A percentile compares a stretch with the other conserved stretches of the same genome.
Evolutionary conservation across 2,329 filamentous ascomycete species (phyloP).

Genomic region (Exophiala phaeomuriformis): DNA sequence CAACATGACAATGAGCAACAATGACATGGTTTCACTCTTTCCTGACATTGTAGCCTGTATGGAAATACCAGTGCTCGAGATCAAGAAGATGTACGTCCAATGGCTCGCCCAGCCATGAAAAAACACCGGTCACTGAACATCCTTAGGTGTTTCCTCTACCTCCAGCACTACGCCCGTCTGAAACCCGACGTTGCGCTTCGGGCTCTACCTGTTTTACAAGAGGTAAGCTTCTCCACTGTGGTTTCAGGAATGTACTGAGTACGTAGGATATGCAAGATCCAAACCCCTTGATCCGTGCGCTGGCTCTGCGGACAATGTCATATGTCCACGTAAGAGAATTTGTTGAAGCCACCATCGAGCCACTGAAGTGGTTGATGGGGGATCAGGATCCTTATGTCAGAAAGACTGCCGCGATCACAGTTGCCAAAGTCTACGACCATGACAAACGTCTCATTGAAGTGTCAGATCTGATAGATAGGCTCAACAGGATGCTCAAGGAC

Average conservation of each 20-base stretch:
- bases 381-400: conserved; percentile 92
- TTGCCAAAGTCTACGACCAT: conserved; percentile 96
- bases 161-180: conserved; percentile 94
- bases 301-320: conserved; percentile 89
- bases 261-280: conserved; percentile 80
- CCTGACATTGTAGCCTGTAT: conserved; percentile 94
- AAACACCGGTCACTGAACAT: not conserved
- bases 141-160: conserved; percentile 85
- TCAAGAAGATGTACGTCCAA: conserved; percentile 86
- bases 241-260: not conserved
- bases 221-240: conserved; percentile 45
- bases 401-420: conserved; percentile 92
- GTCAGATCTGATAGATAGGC: conserved; percentile 82
- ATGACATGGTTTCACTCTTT: conserved; percentile 97
- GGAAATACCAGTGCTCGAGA: conserved; percentile 88
- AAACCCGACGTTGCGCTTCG: conserved; percentile 91
- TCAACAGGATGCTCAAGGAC: conserved; percentile 84
- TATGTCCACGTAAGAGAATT: conserved; percentile 97
- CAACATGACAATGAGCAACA: conserved; percentile 99
- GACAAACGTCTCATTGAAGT: conserved; percentile 82
- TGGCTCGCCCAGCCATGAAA: not conserved
- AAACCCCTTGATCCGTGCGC: conserved; percentile 84
- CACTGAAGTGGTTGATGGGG: conserved; percentile 73
- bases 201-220: conserved; percentile 77
- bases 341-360: conserved; percentile 78